Evolutionary conservation across 1,139 yeast species (phyloP).

Genomic region (Trichomonascaceae sp.): DNA sequence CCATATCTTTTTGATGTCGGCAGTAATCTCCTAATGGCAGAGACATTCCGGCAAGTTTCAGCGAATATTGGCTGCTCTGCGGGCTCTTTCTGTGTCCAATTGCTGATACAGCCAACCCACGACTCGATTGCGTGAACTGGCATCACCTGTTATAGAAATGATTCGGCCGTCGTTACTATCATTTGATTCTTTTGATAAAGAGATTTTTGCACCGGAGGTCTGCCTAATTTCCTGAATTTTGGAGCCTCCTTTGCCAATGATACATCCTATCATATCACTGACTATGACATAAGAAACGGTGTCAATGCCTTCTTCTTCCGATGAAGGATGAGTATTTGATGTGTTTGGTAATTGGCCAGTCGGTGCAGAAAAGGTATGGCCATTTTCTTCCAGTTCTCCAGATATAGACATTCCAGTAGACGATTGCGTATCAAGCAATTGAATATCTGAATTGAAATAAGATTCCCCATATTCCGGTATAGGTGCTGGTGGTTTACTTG

Average conservation of each 20-base stretch:
- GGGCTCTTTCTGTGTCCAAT: conserved; percentile 69
- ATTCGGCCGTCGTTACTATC: conserved; percentile 55
- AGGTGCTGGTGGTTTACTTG: conserved; percentile 1
- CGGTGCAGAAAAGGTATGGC: background rate
- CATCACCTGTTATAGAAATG: conserved; percentile 66
- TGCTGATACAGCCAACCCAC: conserved; percentile 62
- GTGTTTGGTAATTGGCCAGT: background rate
- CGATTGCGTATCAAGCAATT: background rate
- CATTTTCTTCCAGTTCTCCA: background rate
- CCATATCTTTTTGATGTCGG: background rate
- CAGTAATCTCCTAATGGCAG: background rate
- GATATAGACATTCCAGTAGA: background rate
- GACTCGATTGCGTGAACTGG: conserved; percentile 35
- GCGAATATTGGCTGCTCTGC: conserved; percentile 38
- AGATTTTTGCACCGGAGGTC: conserved; percentile 72
- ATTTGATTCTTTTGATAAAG: conserved; percentile 67
- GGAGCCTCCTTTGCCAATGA: conserved; percentile 81
- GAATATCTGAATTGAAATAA: background rate
- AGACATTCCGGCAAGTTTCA: background rate
- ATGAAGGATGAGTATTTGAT: background rate
- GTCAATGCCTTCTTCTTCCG: background rate
- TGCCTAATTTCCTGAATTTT: conserved; percentile 84
- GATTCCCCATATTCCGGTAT: background rate
- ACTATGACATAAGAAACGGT: conserved; percentile 30
- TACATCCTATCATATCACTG: conserved; percentile 82